Evolutionary conservation across 2,329 filamentous ascomycete species (phyloP).

Genomic region (Aspergillus sergii): DNA sequence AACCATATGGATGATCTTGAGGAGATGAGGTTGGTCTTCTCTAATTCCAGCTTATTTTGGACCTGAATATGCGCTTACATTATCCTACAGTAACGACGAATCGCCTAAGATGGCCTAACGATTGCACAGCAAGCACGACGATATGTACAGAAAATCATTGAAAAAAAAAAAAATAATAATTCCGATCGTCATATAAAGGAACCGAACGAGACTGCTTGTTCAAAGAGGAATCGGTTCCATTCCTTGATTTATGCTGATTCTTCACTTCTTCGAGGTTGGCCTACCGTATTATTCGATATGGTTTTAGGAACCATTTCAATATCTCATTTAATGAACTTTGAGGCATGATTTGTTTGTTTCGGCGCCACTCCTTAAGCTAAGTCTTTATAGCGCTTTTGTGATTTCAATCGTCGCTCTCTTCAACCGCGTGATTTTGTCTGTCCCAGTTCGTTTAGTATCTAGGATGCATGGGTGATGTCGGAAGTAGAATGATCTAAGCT

Average conservation of each 20-base stretch:
- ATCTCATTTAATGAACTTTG: conserved; percentile 27
- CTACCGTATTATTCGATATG: conserved; percentile 40
- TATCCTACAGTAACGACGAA: neutral
- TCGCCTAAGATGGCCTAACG: conserved; percentile 1
- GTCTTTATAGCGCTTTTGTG: conserved; percentile 13
- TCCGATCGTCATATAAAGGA: conserved; percentile 7
- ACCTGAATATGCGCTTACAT: neutral
- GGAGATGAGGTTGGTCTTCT: conserved; percentile 69
- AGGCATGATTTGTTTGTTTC: conserved; percentile 26
- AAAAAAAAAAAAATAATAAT: neutral
- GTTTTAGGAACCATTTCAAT: conserved; percentile 39
- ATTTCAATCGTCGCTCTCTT: conserved; percentile 3
- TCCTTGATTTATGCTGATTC: conserved; percentile 29
- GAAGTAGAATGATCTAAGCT: conserved; percentile 36
- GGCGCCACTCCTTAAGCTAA: conserved; percentile 16
- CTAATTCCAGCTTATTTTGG: conserved; percentile 4
- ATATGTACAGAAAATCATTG: neutral
- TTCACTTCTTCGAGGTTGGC: conserved; percentile 51
- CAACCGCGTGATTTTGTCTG: conserved; percentile 6
- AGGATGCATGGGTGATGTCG: conserved; percentile 17
- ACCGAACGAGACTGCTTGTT: conserved; percentile 37
- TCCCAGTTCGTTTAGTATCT: conserved; percentile 18
- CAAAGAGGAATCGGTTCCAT: conserved; percentile 19
- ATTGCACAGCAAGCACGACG: neutral
- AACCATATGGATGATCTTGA: conserved; percentile 97